Conservation (phyloP, 345 rosid genomes). For the Firmiana major region DNA sequence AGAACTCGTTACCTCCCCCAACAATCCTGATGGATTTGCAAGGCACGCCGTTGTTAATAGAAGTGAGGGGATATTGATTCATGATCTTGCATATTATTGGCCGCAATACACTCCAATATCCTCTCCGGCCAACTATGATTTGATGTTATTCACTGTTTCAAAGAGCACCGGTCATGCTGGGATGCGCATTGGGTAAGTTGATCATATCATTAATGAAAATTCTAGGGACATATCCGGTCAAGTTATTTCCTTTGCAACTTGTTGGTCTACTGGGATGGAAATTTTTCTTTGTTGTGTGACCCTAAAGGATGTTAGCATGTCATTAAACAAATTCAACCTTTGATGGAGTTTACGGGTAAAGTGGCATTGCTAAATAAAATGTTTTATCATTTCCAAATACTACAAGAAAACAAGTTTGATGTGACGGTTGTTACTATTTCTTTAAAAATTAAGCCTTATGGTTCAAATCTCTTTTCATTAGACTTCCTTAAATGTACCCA, state of each 20-base stretch:
- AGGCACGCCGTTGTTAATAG: conserved; percentile 70
- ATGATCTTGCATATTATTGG: conserved; percentile 95
- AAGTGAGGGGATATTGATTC: conserved; percentile 64
- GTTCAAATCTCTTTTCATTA: no score
- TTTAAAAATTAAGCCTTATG: background rate
- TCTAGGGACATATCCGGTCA: no score
- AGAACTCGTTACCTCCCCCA: conserved; percentile 92
- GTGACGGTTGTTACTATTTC: background rate
- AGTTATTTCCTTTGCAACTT: background rate
- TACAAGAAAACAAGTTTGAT: background rate
- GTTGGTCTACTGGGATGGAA: background rate
- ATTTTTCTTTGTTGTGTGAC: background rate
- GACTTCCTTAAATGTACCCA: no score
- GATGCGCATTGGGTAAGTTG: conserved; percentile 78
- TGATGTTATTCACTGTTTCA: conserved; percentile 82
- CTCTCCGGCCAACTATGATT: conserved; percentile 59
- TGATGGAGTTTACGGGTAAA: background rate
- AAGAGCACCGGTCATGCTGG: conserved; percentile 94
- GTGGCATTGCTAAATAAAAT: background rate
- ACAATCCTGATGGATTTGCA: conserved; percentile 81
- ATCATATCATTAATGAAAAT: background rate
- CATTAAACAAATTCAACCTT: background rate
- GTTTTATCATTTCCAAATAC: background rate
- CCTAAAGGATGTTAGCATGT: background rate
- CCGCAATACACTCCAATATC: conserved; percentile 87